Percentiles rank a stretch among this genome's conserved stretches.
Conservation (phyloP, 345 rosid species). For the Gossypium turneri region DNA sequence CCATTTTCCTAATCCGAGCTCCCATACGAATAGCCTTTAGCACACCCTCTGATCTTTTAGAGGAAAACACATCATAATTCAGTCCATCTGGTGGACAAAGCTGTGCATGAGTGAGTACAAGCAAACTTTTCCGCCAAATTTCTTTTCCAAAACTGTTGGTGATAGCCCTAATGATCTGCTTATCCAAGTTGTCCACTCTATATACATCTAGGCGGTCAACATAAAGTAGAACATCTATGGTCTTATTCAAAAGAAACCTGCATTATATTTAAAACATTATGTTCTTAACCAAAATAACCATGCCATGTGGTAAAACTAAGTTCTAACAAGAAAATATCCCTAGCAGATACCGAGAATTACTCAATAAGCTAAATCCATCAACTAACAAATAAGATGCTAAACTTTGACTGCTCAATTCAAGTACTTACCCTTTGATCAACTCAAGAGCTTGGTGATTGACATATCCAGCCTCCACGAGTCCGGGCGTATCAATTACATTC, state of each 20-base stretch:
- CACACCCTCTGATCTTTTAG: conserved; percentile 69
- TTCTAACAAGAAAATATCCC: neutral
- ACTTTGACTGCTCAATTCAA: neutral
- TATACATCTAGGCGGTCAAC: conserved; percentile 80
- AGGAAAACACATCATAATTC: conserved; percentile 52
- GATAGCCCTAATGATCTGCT: conserved; percentile 64
- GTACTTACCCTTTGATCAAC: conserved; percentile 59
- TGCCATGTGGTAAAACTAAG: neutral
- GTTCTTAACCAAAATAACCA: neutral
- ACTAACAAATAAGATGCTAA: neutral
- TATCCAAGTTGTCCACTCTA: conserved; percentile 87
- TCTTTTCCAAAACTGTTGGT: conserved; percentile 68
- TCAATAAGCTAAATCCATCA: neutral
- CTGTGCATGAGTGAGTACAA: conserved; percentile 83
- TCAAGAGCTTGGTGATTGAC: conserved; percentile 77
- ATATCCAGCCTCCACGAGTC: conserved; percentile 83
- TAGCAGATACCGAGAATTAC: neutral
- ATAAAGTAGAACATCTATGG: conserved; percentile 64
- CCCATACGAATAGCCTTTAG: conserved; percentile 51
- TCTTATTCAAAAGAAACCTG: conserved; percentile 79
- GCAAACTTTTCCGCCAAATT: conserved; percentile 71
- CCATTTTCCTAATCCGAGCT: conserved; percentile 49
- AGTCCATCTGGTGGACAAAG: conserved; percentile 77
- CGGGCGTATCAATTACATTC: conserved; percentile 73
- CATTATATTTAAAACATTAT: conserved; percentile 10